phyloP scores from a whole-genome alignment of 495 filamentous ascomycete genomes.

The Penicillium herquei region DNA sequence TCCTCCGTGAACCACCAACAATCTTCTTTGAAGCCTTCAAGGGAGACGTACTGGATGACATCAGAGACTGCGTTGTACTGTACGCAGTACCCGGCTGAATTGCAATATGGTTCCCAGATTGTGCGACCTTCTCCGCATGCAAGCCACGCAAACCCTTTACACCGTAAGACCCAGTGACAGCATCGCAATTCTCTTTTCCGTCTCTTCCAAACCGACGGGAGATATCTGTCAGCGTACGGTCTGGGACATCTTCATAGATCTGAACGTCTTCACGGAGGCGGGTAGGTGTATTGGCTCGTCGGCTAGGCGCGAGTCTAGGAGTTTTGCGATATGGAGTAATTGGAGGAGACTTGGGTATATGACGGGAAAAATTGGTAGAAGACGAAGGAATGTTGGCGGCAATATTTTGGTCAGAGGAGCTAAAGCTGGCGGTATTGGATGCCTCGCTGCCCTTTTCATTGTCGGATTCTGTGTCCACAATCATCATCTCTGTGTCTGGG shows the following conservation, averaged over 20 bases:
- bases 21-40: conserved; percentile 25
- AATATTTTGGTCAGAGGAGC: conserved; percentile 44
- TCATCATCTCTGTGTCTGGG: conserved; percentile 22
- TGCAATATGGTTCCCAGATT: not conserved
- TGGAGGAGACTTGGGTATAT: not conserved
- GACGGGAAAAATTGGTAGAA: not conserved
- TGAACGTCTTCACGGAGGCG: conserved; percentile 32
- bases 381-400: conserved; percentile 26
- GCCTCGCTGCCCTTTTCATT: conserved; percentile 7
- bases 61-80: conserved; percentile 4
- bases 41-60: conserved; percentile 2
- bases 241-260: conserved; percentile 41
- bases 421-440: not conserved
- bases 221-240: conserved; percentile 12
- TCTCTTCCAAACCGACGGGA: conserved; percentile 25
- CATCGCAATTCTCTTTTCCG: conserved; percentile 35
- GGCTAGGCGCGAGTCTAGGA: conserved; percentile 30
- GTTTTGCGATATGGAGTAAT: conserved; percentile 28
- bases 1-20: conserved; percentile 24
- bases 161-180: not conserved
- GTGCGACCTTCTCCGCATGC: conserved; percentile 2
- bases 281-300: conserved; percentile 24
- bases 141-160: conserved; percentile 14
- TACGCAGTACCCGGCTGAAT: not conserved
- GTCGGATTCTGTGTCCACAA: conserved; percentile 30